Evolutionary conservation across 352 stramenopile species (phyloP).

Genomic region (Phytophthora tentaculata): DNA sequence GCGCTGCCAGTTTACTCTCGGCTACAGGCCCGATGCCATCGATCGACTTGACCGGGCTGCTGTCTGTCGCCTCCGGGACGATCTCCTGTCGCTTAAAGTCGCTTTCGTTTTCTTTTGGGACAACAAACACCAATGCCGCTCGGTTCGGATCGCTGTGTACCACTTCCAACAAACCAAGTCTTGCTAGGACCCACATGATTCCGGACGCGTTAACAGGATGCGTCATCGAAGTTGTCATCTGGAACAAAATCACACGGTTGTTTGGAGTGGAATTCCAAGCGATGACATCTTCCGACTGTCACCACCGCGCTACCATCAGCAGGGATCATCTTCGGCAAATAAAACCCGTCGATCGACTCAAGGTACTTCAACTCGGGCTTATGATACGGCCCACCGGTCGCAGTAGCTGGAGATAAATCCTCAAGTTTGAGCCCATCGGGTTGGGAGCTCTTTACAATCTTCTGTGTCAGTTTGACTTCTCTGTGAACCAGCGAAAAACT

Average conservation of each 20-base stretch:
- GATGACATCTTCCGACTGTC: neutral
- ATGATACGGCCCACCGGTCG: neutral
- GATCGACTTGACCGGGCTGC: neutral
- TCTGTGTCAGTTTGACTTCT: too few species aligned
- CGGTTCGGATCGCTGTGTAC: neutral
- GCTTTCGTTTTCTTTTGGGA: neutral
- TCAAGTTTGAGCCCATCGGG: too few species aligned
- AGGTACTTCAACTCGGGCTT: too few species aligned
- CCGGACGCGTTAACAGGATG: neutral
- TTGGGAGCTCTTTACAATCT: too few species aligned
- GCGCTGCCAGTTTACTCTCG: neutral
- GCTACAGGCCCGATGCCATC: neutral
- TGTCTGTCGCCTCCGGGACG: neutral
- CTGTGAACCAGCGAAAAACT: too few species aligned
- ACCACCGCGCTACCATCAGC: neutral
- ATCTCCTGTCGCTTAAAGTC: neutral
- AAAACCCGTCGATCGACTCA: neutral
- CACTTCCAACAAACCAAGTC: conserved; percentile 1
- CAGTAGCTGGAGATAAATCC: neutral
- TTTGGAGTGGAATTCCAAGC: too few species aligned
- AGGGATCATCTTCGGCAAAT: neutral
- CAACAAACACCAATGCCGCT: conserved; percentile 3
- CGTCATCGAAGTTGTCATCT: neutral
- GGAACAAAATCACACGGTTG: conserved; percentile 8
- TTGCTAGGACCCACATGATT: conserved; percentile 1